Evolutionary conservation across 768 basidiomycete species (phyloP).

Genomic region (Dentipellis sp.): DNA sequence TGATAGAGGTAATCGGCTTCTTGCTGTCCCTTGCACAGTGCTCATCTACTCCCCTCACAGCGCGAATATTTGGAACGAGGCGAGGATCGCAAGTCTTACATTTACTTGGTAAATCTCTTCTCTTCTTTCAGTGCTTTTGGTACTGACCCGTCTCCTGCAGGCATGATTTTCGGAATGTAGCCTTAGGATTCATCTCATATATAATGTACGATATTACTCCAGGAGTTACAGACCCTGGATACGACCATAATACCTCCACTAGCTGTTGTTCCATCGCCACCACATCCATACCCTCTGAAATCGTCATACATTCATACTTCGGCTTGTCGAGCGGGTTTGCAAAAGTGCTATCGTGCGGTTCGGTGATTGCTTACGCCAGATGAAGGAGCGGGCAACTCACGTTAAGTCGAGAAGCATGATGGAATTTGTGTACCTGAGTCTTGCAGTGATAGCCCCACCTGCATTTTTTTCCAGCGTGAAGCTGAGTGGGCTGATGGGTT

Average conservation of each 20-base stretch:
- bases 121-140: neutral
- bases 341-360: neutral
- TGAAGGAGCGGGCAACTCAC: neutral
- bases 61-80: constrained; percentile 92
- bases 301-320: neutral
- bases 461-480: too few species aligned
- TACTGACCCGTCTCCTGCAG: neutral
- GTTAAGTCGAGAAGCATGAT: neutral
- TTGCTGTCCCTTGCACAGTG: neutral
- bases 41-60: constrained; percentile 28
- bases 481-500: neutral
- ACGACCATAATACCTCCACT: neutral
- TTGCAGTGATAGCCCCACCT: neutral
- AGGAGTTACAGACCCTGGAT: too few species aligned
- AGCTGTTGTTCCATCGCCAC: neutral
- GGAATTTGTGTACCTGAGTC: neutral
- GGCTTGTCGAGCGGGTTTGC: neutral
- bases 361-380: neutral
- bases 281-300: neutral
- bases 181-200: neutral
- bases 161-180: neutral
- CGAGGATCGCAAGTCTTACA: constrained; percentile 82
- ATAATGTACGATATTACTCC: neutral
- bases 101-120: constrained; percentile 47
- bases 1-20: constrained; percentile 71